A percentile compares a stretch with the other conserved stretches of the same genome.
Evolutionary conservation across 148 eudicot species (phyloP).

Genomic region (Tetragonia tetragonoides): DNA sequence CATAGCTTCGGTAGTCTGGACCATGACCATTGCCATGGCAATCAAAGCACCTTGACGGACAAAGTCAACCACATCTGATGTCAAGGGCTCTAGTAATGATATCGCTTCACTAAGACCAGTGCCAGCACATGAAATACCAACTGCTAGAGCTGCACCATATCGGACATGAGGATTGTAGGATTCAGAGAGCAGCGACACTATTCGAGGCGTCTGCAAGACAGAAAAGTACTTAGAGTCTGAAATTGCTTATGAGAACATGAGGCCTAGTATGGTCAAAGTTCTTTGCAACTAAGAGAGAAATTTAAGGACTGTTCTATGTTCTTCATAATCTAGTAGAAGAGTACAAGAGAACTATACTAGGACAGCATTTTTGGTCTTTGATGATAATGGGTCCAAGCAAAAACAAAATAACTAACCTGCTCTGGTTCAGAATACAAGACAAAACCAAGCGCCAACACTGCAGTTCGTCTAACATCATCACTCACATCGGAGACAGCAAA

Average conservation of each 20-base stretch:
- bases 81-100: slow-evolving; percentile 91
- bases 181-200: slow-evolving; percentile 83
- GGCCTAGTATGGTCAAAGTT: background rate
- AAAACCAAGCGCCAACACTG: slow-evolving; percentile 96
- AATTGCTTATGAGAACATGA: background rate
- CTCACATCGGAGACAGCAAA: slow-evolving; percentile 98
- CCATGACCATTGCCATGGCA: slow-evolving; percentile 99
- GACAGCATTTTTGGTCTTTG: background rate
- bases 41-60: slow-evolving; percentile 98
- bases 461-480: slow-evolving; percentile 96
- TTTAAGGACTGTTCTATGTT: background rate
- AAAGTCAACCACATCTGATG: slow-evolving; percentile 96
- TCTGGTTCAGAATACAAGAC: slow-evolving; percentile 93
- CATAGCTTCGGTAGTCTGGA: slow-evolving; percentile 90
- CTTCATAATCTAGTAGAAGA: background rate
- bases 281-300: background rate
- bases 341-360: background rate
- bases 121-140: slow-evolving; percentile 97
- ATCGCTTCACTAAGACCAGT: slow-evolving; percentile 96
- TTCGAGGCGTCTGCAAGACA: slow-evolving; percentile 82
- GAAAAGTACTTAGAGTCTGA: slow-evolving; percentile 1
- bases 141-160: slow-evolving; percentile 97
- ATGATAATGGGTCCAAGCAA: slow-evolving; percentile 4
- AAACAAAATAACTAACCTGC: slow-evolving; percentile 58
- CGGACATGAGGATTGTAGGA: slow-evolving; percentile 99